phyloP scores from a whole-genome alignment of 208 protist species.

The Phytomonas sp. region DNA sequence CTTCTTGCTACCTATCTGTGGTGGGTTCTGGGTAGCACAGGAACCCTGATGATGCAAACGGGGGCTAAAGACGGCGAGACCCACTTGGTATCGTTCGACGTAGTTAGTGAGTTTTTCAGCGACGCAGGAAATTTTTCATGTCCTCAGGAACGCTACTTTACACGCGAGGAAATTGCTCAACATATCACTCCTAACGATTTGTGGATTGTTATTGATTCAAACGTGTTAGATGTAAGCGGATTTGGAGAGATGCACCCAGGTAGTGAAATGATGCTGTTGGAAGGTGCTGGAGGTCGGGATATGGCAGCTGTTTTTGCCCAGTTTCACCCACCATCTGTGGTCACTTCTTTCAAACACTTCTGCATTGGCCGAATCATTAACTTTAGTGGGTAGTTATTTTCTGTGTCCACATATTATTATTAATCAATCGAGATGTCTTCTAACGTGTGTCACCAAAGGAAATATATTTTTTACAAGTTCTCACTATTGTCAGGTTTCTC shows the following conservation, averaged over 20 bases:
- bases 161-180: constrained; percentile 33
- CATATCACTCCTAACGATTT: constrained; percentile 38
- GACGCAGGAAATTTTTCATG: constrained; percentile 30
- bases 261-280: constrained; percentile 35
- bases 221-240: constrained; percentile 61
- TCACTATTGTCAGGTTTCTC: neutral
- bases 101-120: constrained; percentile 28
- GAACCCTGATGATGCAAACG: neutral
- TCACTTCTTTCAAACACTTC: constrained; percentile 38
- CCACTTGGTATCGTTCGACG: neutral
- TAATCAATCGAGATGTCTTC: neutral
- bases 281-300: constrained; percentile 50
- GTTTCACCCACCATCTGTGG: constrained; percentile 39
- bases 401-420: constrained; percentile 3
- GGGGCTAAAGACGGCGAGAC: neutral
- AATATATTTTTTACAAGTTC: neutral
- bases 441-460: neutral
- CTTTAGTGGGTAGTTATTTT: neutral
- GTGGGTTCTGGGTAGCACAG: neutral
- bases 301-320: constrained; percentile 42
- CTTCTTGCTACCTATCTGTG: neutral
- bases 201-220: constrained; percentile 67
- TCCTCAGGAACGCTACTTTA: constrained; percentile 32
- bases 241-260: constrained; percentile 61
- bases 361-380: constrained; percentile 46